Evolutionary conservation across 1,284 basidiomycete genomes (phyloP).

Genomic region (Sutorius eximius): DNA sequence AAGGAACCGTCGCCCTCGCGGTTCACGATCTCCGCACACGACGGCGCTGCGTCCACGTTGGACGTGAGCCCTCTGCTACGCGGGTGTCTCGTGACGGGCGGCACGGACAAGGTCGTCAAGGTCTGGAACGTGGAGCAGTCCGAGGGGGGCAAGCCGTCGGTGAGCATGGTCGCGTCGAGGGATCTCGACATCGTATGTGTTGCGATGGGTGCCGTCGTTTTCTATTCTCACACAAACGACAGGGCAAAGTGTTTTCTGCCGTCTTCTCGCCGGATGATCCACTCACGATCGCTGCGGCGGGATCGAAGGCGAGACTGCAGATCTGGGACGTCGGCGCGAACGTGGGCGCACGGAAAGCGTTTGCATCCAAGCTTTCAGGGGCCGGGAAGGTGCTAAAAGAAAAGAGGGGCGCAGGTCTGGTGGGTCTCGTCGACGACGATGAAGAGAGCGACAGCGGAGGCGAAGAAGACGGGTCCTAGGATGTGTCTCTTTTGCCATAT

Average conservation of each 20-base stretch:
- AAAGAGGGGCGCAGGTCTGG: conserved; percentile 64
- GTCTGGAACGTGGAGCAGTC: conserved; percentile 89
- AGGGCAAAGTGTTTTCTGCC: conserved; percentile 95
- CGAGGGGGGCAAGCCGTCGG: conserved; percentile 66
- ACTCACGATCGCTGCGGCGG: conserved; percentile 91
- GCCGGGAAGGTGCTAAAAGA: conserved; percentile 69
- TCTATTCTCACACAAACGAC: conserved; percentile 6
- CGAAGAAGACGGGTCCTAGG: conserved; percentile 33
- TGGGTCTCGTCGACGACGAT: conserved; percentile 68
- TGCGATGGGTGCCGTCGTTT: conserved; percentile 20
- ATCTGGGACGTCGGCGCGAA: conserved; percentile 92
- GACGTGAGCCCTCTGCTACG: conserved; percentile 92
- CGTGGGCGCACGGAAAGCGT: conserved; percentile 74
- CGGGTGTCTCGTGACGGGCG: conserved; percentile 91
- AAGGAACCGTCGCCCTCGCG: conserved; percentile 63
- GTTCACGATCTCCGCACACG: conserved; percentile 93
- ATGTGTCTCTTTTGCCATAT: not conserved
- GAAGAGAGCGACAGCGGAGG: conserved; percentile 63
- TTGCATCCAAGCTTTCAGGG: conserved; percentile 69
- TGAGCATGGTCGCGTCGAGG: conserved; percentile 85
- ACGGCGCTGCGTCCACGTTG: conserved; percentile 88
- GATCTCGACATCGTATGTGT: conserved; percentile 93
- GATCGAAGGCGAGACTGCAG: conserved; percentile 89
- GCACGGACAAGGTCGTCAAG: conserved; percentile 92
- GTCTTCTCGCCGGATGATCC: conserved; percentile 93